Evolutionary conservation across 2,329 filamentous ascomycete genomes (phyloP).

Genomic region (Rhynchosporium agropyri): DNA sequence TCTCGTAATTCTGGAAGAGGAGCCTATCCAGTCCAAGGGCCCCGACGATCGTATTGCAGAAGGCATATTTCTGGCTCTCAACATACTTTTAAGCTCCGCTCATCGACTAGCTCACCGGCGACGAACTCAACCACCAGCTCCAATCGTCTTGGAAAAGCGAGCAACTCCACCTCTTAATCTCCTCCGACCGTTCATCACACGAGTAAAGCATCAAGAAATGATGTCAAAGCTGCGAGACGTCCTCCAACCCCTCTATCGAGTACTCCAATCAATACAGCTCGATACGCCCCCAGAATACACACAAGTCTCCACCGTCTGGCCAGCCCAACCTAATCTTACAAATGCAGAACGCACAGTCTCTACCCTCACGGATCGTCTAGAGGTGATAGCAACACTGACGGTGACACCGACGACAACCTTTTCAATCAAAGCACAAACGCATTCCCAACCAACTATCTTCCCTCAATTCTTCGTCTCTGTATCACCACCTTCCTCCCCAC

Average conservation of each 20-base stretch:
- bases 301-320: slow-evolving; percentile 27
- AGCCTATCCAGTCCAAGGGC: slow-evolving; percentile 38
- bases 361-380: slow-evolving; percentile 47
- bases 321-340: slow-evolving; percentile 30
- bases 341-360: slow-evolving; percentile 46
- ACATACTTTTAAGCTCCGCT: slow-evolving; percentile 76
- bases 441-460: slow-evolving; percentile 14
- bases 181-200: slow-evolving; percentile 55
- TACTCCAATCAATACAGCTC: slow-evolving; percentile 34
- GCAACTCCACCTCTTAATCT: slow-evolving; percentile 56
- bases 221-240: slow-evolving; percentile 32
- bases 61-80: slow-evolving; percentile 66
- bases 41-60: slow-evolving; percentile 61
- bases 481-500: slow-evolving; percentile 27
- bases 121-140: slow-evolving; percentile 65
- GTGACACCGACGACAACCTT: slow-evolving; percentile 43
- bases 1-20: slow-evolving; percentile 62
- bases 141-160: slow-evolving; percentile 52
- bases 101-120: slow-evolving; percentile 75
- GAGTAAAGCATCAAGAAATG: slow-evolving; percentile 38
- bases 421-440: slow-evolving; percentile 43
- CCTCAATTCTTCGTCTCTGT: slow-evolving; percentile 26
- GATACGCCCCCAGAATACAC: slow-evolving; percentile 35
- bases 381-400: slow-evolving; percentile 47
- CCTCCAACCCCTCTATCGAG: slow-evolving; percentile 32